Evolutionary conservation across 106 monocot genomes (phyloP).

Genomic region (Acanthochlamys bracteata): DNA sequence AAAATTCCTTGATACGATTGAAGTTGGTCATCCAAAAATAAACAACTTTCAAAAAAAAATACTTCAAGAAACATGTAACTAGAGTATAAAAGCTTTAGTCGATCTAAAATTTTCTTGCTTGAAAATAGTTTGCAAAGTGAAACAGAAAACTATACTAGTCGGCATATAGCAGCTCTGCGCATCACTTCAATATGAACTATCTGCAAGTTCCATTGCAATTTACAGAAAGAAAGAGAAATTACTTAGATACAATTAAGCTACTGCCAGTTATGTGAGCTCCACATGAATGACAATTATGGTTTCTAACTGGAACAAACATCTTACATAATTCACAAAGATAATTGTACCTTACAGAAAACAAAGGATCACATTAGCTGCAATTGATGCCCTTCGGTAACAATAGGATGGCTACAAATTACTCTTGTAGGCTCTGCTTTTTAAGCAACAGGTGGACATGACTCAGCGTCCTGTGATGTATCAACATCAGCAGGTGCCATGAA

Average conservation of each 20-base stretch:
- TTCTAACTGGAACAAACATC: not conserved
- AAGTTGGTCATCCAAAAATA: too few species aligned
- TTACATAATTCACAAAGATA: not conserved
- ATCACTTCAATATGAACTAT: too few species aligned
- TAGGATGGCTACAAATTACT: not conserved
- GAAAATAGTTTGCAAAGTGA: too few species aligned
- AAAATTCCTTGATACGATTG: too few species aligned
- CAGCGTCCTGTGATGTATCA: conserved; percentile 66
- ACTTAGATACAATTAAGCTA: not conserved
- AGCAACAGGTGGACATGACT: conserved; percentile 67
- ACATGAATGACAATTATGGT: not conserved
- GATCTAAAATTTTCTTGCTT: too few species aligned
- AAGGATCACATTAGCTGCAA: not conserved
- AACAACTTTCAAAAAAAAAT: too few species aligned
- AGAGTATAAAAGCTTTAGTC: too few species aligned
- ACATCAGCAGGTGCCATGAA: conserved; percentile 75
- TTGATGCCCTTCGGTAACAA: not conserved
- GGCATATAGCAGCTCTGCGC: too few species aligned
- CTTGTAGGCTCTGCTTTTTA: conserved; percentile 1
- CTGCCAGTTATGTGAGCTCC: not conserved
- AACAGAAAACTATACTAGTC: too few species aligned
- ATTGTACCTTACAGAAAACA: not conserved
- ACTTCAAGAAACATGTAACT: too few species aligned
- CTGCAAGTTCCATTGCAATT: too few species aligned
- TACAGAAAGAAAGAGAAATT: not conserved